Evolutionary conservation across 768 basidiomycete species (phyloP).

Genomic region (Leccinum broughii): DNA sequence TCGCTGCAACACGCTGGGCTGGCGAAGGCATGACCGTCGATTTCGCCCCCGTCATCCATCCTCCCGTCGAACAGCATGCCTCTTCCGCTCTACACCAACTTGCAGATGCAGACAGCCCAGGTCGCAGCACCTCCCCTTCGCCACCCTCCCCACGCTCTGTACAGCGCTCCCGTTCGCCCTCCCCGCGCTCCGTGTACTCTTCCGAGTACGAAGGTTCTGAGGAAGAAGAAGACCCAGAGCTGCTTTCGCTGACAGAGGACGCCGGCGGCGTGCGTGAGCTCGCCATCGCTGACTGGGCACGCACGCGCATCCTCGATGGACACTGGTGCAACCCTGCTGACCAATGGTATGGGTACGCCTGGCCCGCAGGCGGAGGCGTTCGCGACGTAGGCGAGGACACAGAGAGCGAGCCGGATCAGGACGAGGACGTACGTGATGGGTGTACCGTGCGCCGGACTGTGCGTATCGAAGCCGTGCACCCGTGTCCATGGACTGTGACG

Average conservation of each 20-base stretch:
- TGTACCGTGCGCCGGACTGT: slow-evolving; percentile 19
- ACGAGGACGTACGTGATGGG: slow-evolving; percentile 22
- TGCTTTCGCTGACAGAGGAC: slow-evolving; percentile 47
- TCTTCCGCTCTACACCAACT: slow-evolving; percentile 8
- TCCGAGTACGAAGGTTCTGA: slow-evolving; percentile 38
- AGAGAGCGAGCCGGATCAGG: slow-evolving; percentile 30
- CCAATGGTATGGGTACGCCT: slow-evolving; percentile 53
- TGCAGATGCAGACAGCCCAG: slow-evolving; percentile 18
- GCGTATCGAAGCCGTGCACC: slow-evolving; percentile 39
- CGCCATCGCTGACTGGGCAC: slow-evolving; percentile 71
- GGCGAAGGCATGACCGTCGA: slow-evolving; percentile 37
- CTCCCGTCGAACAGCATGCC: slow-evolving; percentile 4
- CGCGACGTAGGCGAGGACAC: slow-evolving; percentile 27
- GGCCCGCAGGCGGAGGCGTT: slow-evolving; percentile 40
- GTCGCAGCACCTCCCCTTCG: slow-evolving; percentile 27
- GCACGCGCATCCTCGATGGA: slow-evolving; percentile 70
- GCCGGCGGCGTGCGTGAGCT: slow-evolving; percentile 48
- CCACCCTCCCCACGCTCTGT: slow-evolving; percentile 27
- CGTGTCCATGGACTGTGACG: slow-evolving; percentile 60
- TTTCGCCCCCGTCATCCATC: slow-evolving; percentile 20
- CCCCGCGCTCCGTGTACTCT: slow-evolving; percentile 31
- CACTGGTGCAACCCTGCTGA: slow-evolving; percentile 77
- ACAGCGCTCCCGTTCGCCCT: slow-evolving; percentile 33
- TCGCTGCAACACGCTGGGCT: slow-evolving; percentile 56
- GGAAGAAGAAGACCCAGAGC: slow-evolving; percentile 46